Evolutionary conservation across 768 basidiomycete genomes (phyloP).

Genomic region (Suillus hirtellus): DNA sequence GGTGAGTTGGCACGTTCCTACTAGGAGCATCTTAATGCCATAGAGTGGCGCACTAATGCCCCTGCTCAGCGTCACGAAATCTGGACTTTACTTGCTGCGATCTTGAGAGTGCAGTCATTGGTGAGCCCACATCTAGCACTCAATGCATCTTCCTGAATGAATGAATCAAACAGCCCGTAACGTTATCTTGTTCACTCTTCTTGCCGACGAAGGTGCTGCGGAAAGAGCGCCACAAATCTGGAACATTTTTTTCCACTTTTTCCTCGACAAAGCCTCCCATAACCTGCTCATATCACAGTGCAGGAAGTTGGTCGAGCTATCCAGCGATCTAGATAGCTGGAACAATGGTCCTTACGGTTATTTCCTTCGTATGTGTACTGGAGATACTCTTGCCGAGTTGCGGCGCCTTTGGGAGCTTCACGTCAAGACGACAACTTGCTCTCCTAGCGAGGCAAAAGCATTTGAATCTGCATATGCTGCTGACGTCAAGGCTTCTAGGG

Average conservation of each 20-base stretch:
- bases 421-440: constrained; percentile 15
- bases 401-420: constrained; percentile 25
- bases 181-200: constrained; percentile 28
- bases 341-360: constrained; percentile 27
- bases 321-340: constrained; percentile 24
- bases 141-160: not conserved
- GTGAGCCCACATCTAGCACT: constrained; percentile 16
- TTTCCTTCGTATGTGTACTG: constrained; percentile 26
- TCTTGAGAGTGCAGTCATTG: constrained; percentile 30
- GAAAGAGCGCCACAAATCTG: constrained; percentile 23
- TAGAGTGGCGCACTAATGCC: not conserved
- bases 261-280: constrained; percentile 25
- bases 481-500: constrained; percentile 22
- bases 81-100: constrained; percentile 34
- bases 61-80: constrained; percentile 22
- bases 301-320: constrained; percentile 21
- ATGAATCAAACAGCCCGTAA: constrained; percentile 27
- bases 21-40: not conserved
- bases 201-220: constrained; percentile 25
- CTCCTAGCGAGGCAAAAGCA: constrained; percentile 12
- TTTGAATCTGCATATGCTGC: constrained; percentile 21
- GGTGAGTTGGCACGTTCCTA: not conserved
- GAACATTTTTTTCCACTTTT: constrained; percentile 34
- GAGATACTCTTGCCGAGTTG: constrained; percentile 25
- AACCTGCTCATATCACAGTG: constrained; percentile 31